phyloP scores from a whole-genome alignment of 257 asterid genomes.

The Perilla frutescens region DNA sequence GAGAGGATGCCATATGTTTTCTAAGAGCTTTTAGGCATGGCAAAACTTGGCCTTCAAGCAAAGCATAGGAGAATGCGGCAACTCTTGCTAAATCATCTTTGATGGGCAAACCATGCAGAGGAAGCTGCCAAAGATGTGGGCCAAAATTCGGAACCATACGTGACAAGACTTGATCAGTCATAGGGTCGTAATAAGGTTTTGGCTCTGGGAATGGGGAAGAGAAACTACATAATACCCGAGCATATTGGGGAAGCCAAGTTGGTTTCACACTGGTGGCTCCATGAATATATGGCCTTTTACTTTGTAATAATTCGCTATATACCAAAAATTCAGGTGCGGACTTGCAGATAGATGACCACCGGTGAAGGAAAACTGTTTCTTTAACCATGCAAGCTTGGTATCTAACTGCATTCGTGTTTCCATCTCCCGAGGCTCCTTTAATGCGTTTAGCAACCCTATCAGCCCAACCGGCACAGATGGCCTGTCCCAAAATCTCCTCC shows the following conservation, averaged over 20 bases:
- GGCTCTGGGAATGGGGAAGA: slow-evolving; percentile 83
- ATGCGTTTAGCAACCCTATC: slow-evolving; percentile 82
- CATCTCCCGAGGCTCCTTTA: slow-evolving; percentile 57
- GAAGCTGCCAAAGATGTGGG: slow-evolving; percentile 80
- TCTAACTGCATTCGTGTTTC: slow-evolving; percentile 54
- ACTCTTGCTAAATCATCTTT: slow-evolving; percentile 54
- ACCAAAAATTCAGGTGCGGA: slow-evolving; percentile 84
- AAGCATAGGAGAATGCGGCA: slow-evolving; percentile 61
- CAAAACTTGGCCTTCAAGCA: slow-evolving; percentile 78
- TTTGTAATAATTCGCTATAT: slow-evolving; percentile 68
- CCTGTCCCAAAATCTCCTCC: slow-evolving; percentile 83
- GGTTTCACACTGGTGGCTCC: slow-evolving; percentile 80
- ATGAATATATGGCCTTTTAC: slow-evolving; percentile 81
- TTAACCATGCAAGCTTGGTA: slow-evolving; percentile 79
- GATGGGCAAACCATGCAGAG: slow-evolving; percentile 62
- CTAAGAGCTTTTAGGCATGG: slow-evolving; percentile 67
- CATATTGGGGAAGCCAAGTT: slow-evolving; percentile 75
- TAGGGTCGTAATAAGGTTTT: slow-evolving; percentile 67
- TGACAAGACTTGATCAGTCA: slow-evolving; percentile 62
- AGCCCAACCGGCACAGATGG: slow-evolving; percentile 94
- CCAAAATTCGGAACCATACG: slow-evolving; percentile 81
- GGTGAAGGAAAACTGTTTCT: slow-evolving; percentile 75
- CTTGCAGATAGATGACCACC: slow-evolving; percentile 70
- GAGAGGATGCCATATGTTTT: slow-evolving; percentile 68
- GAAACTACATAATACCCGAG: slow-evolving; percentile 65